Conservation (phyloP, 108 stramenopile species). For the Cyclotella atomus region DNA sequence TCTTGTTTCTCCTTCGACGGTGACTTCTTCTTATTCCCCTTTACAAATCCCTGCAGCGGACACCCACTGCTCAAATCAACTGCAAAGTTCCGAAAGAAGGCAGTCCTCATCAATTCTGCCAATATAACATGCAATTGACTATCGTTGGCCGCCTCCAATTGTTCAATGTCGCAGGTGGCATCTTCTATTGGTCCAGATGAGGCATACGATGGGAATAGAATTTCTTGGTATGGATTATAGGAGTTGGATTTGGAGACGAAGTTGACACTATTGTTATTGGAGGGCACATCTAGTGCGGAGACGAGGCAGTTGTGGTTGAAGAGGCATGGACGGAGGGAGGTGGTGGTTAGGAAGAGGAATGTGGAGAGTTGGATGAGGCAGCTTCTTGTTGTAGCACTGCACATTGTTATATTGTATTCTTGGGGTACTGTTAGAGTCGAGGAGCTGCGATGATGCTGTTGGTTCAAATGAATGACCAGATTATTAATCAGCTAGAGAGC, state of each 20-base stretch:
- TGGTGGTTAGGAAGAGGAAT: constrained; percentile 2
- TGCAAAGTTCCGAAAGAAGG: constrained; percentile 81
- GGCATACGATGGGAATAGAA: neutral
- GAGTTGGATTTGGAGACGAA: neutral
- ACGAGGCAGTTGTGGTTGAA: constrained; percentile 8
- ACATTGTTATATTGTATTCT: neutral
- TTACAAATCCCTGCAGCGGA: constrained; percentile 61
- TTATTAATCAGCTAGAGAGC: too few species aligned
- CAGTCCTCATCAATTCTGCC: constrained; percentile 71
- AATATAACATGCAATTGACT: constrained; percentile 81
- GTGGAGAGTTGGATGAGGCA: constrained; percentile 1
- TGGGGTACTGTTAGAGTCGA: too few species aligned
- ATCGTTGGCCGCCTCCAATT: constrained; percentile 89
- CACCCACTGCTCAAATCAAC: constrained; percentile 84
- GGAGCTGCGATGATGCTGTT: too few species aligned
- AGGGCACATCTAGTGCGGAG: neutral
- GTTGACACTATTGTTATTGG: neutral
- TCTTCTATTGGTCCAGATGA: constrained; percentile 73
- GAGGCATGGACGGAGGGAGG: constrained; percentile 3
- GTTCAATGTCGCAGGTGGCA: constrained; percentile 80
- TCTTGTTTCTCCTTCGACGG: neutral
- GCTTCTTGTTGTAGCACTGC: neutral
- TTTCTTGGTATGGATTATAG: neutral
- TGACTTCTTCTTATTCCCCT: constrained; percentile 21
- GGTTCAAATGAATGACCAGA: too few species aligned